Conservation (phyloP, 2,329 filamentous ascomycete genomes). For the Scedosporium aurantiacum region DNA sequence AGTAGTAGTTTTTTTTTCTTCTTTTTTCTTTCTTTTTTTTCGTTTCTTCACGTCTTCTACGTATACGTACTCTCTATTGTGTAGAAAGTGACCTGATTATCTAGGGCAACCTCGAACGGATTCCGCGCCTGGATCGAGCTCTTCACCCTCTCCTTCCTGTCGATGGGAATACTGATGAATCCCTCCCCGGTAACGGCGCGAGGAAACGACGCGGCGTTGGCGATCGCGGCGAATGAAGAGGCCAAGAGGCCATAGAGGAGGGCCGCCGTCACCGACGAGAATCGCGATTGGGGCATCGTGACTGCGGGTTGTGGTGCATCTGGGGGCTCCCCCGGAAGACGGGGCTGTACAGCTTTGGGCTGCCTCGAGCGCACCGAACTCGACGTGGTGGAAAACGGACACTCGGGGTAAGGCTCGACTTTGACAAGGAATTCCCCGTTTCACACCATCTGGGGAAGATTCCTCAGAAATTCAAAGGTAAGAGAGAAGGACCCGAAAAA, state of each 20-base stretch:
- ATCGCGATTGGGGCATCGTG: background rate
- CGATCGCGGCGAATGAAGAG: conserved; percentile 7
- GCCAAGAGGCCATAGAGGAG: conserved; percentile 1
- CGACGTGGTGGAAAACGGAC: background rate
- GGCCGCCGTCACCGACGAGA: background rate
- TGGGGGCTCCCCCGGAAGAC: background rate
- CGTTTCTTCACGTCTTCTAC: no score
- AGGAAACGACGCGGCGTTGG: conserved; percentile 14
- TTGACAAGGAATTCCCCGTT: background rate
- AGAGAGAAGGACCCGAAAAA: conserved; percentile 3
- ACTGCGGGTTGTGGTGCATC: background rate
- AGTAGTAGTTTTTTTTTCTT: background rate
- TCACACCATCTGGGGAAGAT: background rate
- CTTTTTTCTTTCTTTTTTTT: background rate
- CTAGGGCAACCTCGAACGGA: conserved; percentile 19
- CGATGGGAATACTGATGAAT: conserved; percentile 25
- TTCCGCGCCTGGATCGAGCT: conserved; percentile 6
- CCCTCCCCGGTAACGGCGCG: conserved; percentile 22
- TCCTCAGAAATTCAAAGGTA: background rate
- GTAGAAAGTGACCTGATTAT: conserved; percentile 28
- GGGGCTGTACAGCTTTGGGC: no score
- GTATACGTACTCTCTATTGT: conserved; percentile 24
- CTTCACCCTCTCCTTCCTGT: conserved; percentile 17
- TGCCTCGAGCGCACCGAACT: no score
- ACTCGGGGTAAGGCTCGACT: background rate